These are phyloP conservation scores for Saccharomyces hybrid DNA, from an alignment of 1,139 yeast genomes.

Conservation along the genomic window DNA sequence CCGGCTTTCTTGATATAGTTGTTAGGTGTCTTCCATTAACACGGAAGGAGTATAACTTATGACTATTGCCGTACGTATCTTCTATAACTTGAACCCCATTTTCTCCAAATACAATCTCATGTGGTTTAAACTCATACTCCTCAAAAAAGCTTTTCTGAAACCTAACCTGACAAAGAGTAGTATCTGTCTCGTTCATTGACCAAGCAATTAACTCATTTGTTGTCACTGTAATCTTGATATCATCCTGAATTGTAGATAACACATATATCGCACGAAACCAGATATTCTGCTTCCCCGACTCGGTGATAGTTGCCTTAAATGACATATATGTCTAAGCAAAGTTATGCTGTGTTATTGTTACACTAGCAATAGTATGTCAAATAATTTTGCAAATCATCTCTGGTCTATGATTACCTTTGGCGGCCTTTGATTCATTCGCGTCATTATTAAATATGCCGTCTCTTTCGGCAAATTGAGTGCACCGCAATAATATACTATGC, in stretches of 20 bases:
- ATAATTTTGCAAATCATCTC: background rate
- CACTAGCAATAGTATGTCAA: background rate
- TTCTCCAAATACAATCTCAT: constrained; percentile 30
- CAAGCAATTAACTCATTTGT: constrained; percentile 21
- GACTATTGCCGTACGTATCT: constrained; percentile 19
- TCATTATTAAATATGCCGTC: background rate
- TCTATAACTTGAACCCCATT: constrained; percentile 25
- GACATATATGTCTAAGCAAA: constrained; percentile 17
- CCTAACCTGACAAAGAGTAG: constrained; percentile 24
- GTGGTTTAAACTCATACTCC: constrained; percentile 23
- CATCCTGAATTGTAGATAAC: constrained; percentile 23
- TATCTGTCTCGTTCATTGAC: constrained; percentile 28
- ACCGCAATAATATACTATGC: background rate
- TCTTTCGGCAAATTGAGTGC: background rate
- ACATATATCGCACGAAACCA: constrained; percentile 26
- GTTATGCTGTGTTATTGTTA: background rate
- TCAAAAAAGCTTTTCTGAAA: constrained; percentile 24
- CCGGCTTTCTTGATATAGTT: constrained; percentile 44
- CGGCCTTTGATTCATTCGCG: constrained; percentile 23
- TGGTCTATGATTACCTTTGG: background rate
- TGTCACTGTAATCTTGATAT: constrained; percentile 26
- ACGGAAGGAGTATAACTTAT: constrained; percentile 37
- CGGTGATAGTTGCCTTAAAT: constrained; percentile 23
- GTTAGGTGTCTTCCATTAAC: constrained; percentile 44
- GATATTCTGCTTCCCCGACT: constrained; percentile 20